Evolutionary conservation across 805 yeast species (phyloP), one percentile per base, ranked within the genome.

Genomic region (Barnettozyma californica): DNA sequence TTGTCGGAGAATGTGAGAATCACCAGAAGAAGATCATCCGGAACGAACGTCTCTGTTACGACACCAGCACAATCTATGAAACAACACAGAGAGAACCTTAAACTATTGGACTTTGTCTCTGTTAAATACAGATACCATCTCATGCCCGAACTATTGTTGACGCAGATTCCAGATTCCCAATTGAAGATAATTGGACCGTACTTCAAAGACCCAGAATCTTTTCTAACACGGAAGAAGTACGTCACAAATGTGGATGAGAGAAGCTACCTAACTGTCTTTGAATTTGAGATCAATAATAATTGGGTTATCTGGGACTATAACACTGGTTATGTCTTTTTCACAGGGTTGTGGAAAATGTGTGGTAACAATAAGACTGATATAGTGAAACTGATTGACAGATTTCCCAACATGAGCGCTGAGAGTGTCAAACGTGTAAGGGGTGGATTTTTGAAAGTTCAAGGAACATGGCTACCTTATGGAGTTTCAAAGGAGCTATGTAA

Each of bases 391-490:
- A 68, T 87, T n/a, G 64, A 57, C 29, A 53, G 52, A 38, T 52
- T 56, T 20, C 61, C 62, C 2, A 55, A 57, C 35, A 48, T 55
- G 4, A 43, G 34, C 10, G 40, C 56, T 5, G 48, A 59, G 5
- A 54, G 65, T 13, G 60, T 70, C 31, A 80, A 80, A 57, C 76
- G 96, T 44, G 88, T 90, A 14, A 71, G 97, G 47, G 97, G 97
- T 42, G 97, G 97, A 2, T 88, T 81, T 59, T 75, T 90, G 54
- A 89, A 89, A 70, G 88, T 91, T 55, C 97, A 90, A 68, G 97
- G 97, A 4, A 88, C 96, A 9, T 91, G 97, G 97, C 68, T 89
- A 36, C 92, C 96, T 2, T 84, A 68, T 59, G 77, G 75, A 9
- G 71, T 86, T 44, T 89, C 95, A 21, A 74, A 74, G 51, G 68